Conservation (phyloP, 345 rosid genomes). For the Nephelium lappaceum region DNA sequence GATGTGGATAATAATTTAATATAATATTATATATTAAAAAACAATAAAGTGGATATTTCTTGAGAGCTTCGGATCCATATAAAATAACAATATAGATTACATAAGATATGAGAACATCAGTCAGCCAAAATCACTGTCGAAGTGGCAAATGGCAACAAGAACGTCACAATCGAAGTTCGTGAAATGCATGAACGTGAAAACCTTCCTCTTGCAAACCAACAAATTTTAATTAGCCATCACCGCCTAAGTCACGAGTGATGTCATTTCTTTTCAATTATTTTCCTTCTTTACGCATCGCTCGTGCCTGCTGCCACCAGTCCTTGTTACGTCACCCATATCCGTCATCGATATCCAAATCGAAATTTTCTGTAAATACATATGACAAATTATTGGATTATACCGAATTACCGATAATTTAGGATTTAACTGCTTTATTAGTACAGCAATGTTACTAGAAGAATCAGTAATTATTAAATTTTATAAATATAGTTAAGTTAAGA, state of each 20-base stretch:
- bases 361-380: too few relatives aligned
- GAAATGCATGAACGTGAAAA: slow-evolving; percentile 9
- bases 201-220: neutral
- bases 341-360: neutral
- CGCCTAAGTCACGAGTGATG: neutral
- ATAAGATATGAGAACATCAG: neutral
- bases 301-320: neutral
- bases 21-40: too few relatives aligned
- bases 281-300: neutral
- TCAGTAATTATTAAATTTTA: too few relatives aligned
- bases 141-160: neutral
- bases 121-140: neutral
- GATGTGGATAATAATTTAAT: neutral
- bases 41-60: neutral
- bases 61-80: neutral
- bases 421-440: too few relatives aligned
- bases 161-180: neutral
- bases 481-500: too few relatives aligned
- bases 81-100: too few relatives aligned
- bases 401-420: too few relatives aligned
- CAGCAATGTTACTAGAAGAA: too few relatives aligned
- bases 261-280: neutral
- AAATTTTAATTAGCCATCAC: neutral
- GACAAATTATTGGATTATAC: too few relatives aligned
- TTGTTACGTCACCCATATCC: neutral